Conservation (phyloP, 2,329 filamentous ascomycete species). For the Aureobasidium sp. region DNA sequence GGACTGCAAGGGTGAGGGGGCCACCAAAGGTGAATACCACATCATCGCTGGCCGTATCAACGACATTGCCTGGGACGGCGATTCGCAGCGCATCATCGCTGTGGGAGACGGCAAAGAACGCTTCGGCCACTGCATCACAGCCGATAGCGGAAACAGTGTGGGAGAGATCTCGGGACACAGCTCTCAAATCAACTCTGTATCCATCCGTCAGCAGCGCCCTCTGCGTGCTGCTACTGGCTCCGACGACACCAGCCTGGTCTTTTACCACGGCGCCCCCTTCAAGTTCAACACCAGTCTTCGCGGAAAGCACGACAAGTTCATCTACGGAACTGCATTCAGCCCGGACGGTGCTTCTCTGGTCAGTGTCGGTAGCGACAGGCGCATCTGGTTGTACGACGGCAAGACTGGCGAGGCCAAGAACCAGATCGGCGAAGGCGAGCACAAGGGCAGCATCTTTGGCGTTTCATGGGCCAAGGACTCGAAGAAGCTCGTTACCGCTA, state of each 20-base stretch:
- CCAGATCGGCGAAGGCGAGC: slow-evolving; percentile 72
- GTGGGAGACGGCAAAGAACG: slow-evolving; percentile 92
- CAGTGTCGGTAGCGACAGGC: slow-evolving; percentile 84
- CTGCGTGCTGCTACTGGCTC: slow-evolving; percentile 83
- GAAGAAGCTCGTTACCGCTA: slow-evolving; percentile 78
- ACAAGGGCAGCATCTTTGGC: slow-evolving; percentile 87
- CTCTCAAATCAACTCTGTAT: slow-evolving; percentile 81
- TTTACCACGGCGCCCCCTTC: slow-evolving; percentile 90
- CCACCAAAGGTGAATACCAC: slow-evolving; percentile 86
- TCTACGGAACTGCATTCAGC: slow-evolving; percentile 80
- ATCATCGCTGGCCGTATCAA: slow-evolving; percentile 94
- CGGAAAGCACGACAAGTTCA: slow-evolving; percentile 76
- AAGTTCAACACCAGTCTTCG: slow-evolving; percentile 83
- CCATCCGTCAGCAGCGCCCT: slow-evolving; percentile 83
- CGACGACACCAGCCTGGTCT: slow-evolving; percentile 83
- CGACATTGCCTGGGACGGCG: slow-evolving; percentile 94
- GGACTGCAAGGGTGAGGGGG: slow-evolving; percentile 78
- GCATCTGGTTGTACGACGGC: slow-evolving; percentile 91
- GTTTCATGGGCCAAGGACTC: slow-evolving; percentile 87
- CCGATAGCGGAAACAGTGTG: slow-evolving; percentile 91
- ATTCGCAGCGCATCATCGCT: slow-evolving; percentile 91
- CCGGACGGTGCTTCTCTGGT: slow-evolving; percentile 76
- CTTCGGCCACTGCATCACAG: slow-evolving; percentile 88
- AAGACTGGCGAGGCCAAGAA: slow-evolving; percentile 80
- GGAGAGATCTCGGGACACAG: slow-evolving; percentile 91